Conservation (phyloP, 148 eudicot species). For the Suaeda aralocaspica region DNA sequence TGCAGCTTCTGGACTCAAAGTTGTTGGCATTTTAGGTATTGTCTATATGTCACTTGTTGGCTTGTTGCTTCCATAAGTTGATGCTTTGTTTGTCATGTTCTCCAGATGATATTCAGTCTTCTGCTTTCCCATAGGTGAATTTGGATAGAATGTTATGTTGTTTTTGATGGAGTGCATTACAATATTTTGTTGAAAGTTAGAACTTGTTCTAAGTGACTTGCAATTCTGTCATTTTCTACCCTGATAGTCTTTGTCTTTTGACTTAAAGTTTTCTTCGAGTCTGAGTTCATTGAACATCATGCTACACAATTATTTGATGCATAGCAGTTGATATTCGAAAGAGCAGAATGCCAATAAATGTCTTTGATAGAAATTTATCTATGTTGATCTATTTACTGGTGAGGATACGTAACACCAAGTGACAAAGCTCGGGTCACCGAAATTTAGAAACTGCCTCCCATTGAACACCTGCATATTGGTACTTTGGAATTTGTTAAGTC, state of each 20-base stretch:
- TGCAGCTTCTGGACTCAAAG: conserved; percentile 83
- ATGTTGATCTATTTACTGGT: not conserved
- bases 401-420: not conserved
- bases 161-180: not conserved
- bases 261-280: not conserved
- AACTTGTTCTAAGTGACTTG: not conserved
- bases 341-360: not conserved
- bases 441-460: not conserved
- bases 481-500: not conserved
- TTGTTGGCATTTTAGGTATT: conserved; percentile 73
- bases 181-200: not conserved
- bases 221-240: not conserved
- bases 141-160: not conserved
- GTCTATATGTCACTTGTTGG: no score
- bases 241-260: not conserved
- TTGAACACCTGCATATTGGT: not conserved
- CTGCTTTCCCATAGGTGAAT: not conserved
- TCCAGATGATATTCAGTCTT: not conserved
- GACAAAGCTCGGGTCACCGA: not conserved
- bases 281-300: not conserved
- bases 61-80: not conserved
- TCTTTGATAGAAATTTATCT: not conserved
- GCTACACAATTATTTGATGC: not conserved
- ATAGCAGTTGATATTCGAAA: not conserved
- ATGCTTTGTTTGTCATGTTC: no score